These are phyloP conservation scores for Eustoma russellianum DNA, from an alignment of 257 asterid species.

Conservation along the genomic window DNA sequence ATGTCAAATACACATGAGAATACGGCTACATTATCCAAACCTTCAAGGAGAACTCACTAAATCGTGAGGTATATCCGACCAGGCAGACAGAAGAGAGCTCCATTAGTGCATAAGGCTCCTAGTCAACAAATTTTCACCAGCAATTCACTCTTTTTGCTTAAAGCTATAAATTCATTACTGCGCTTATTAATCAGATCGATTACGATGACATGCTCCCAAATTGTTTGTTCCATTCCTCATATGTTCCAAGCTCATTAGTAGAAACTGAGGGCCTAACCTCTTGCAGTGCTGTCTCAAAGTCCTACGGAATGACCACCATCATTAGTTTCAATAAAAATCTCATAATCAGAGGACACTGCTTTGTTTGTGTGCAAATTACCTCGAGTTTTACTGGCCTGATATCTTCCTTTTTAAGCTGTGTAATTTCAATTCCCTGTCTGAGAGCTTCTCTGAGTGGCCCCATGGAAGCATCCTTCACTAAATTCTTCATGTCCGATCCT, in stretches of 20 bases:
- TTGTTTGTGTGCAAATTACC: conserved; percentile 28
- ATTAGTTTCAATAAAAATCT: background rate
- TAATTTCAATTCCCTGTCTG: conserved; percentile 62
- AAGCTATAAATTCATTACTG: too few species aligned
- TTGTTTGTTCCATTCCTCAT: conserved; percentile 85
- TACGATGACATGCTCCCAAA: conserved; percentile 72
- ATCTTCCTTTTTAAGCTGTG: conserved; percentile 84
- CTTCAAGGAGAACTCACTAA: too few species aligned
- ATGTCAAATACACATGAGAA: too few species aligned
- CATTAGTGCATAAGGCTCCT: too few species aligned
- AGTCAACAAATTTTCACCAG: too few species aligned
- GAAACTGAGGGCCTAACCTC: conserved; percentile 98
- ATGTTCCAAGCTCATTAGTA: conserved; percentile 62
- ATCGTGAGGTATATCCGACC: too few species aligned
- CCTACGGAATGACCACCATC: conserved; percentile 31
- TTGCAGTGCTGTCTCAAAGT: conserved; percentile 75
- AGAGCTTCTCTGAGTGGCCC: conserved; percentile 96
- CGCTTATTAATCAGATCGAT: too few species aligned
- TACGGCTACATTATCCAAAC: too few species aligned
- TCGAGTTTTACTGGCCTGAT: conserved; percentile 72
- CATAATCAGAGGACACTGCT: too few species aligned
- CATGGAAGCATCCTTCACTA: conserved; percentile 99
- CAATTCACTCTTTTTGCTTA: too few species aligned
- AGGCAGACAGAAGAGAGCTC: too few species aligned
- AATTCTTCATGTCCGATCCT: conserved; percentile 98